Evolutionary conservation across 495 filamentous ascomycete genomes (phyloP).

Genomic region (Copromyces sp.): DNA sequence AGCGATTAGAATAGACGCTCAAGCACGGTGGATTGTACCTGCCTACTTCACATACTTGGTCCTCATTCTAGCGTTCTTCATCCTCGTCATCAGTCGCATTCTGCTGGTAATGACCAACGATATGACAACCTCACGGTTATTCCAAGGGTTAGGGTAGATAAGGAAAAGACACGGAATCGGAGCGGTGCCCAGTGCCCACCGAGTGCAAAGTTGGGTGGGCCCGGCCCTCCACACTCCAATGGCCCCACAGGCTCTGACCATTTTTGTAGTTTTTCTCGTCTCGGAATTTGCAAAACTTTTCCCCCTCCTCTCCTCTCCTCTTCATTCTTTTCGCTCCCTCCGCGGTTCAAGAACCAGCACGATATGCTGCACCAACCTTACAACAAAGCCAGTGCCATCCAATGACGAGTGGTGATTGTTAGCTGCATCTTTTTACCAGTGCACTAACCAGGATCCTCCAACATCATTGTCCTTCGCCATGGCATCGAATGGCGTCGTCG

Average conservation of each 20-base stretch:
- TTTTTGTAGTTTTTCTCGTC: constrained; percentile 6
- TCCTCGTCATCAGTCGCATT: too few relatives aligned
- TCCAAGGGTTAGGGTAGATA: neutral
- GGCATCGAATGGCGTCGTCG: constrained; percentile 10
- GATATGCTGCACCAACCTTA: constrained; percentile 15
- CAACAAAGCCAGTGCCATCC: constrained; percentile 15
- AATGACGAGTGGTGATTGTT: constrained; percentile 15
- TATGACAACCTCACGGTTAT: neutral
- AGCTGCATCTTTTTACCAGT: constrained; percentile 13
- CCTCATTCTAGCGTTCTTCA: too few relatives aligned
- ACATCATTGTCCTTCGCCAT: constrained; percentile 6
- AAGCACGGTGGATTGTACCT: too few relatives aligned
- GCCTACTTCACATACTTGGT: too few relatives aligned
- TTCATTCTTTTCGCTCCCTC: constrained; percentile 5
- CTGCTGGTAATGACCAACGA: too few relatives aligned
- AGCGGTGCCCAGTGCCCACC: neutral
- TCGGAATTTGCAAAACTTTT: constrained; percentile 4
- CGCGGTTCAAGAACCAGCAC: constrained; percentile 4
- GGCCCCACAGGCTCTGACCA: neutral
- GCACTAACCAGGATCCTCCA: constrained; percentile 10
- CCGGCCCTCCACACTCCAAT: neutral
- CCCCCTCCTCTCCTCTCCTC: constrained; percentile 3
- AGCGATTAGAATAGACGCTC: too few relatives aligned
- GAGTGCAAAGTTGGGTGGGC: neutral
- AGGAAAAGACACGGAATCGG: neutral